Percentiles rank a stretch among this genome's conserved stretches.
These are phyloP conservation scores for Phytophthora constricta DNA, from an alignment of 352 stramenopile species.

Conservation along the genomic window DNA sequence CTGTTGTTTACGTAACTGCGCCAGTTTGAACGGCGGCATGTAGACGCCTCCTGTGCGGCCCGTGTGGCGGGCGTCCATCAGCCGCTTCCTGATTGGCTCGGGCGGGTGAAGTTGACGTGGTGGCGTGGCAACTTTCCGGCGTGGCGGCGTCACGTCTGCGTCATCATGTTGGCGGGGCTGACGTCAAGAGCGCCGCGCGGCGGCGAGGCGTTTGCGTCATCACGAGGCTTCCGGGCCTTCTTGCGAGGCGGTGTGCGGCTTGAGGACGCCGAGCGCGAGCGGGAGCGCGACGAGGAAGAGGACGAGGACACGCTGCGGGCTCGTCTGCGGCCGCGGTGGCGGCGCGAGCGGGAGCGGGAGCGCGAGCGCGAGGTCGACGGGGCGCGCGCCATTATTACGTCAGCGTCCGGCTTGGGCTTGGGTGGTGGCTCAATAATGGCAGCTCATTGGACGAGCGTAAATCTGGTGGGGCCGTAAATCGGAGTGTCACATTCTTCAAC, in stretches of 20 bases:
- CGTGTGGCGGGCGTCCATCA: conserved; percentile 42
- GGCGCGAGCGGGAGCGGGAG: conserved; percentile 28
- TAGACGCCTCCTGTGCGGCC: conserved; percentile 92
- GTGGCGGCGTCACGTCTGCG: conserved; percentile 15
- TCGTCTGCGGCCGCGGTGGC: conserved; percentile 19
- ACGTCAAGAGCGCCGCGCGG: too few relatives aligned
- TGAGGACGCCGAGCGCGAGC: conserved; percentile 23
- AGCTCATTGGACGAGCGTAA: too few relatives aligned
- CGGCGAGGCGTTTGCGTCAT: conserved; percentile 24
- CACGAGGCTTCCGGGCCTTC: conserved; percentile 16
- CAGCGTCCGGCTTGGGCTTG: too few relatives aligned
- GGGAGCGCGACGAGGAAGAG: conserved; percentile 22
- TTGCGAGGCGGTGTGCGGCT: conserved; percentile 39
- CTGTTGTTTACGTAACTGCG: conserved; percentile 67
- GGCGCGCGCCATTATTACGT: conserved; percentile 36
- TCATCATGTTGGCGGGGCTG: conserved; percentile 8
- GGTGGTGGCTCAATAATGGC: background rate
- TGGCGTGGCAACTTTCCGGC: background rate
- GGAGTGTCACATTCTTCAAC: too few relatives aligned
- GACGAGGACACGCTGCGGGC: conserved; percentile 25
- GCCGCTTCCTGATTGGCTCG: conserved; percentile 24
- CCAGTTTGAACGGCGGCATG: conserved; percentile 93
- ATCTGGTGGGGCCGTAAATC: too few relatives aligned
- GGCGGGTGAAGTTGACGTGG: background rate
- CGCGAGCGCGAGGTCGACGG: conserved; percentile 36